Base-by-base conservation (phyloP, 163 green algal species). In the Chlamydomonas reinhardtii region DNA sequence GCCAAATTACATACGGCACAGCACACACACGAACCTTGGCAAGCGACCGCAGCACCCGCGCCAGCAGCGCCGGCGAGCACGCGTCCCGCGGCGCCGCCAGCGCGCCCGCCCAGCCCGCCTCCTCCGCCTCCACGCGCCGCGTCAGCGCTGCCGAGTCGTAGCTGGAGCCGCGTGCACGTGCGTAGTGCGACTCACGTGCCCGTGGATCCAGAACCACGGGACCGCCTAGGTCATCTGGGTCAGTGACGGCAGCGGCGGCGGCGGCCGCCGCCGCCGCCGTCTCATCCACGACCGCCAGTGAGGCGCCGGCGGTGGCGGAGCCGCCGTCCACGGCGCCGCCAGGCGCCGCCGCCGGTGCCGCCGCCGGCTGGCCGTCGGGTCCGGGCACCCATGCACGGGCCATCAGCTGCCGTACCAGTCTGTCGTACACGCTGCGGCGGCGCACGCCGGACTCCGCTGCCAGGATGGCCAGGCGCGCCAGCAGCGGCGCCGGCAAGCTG, bases 381-480 rank as follows among this genome's bases (percentile, higher is more conserved):
- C 48, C 48, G 11, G 25, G 15, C 14, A 85, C 39, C 79, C 79
- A 85, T 8, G 64, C 79, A 5, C 79, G 79, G 14, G 68, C 79
- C n/a, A 34, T 35, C 19, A 85, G 22, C 79, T 85, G 79, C 5
- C 32, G 32, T 14, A 48, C 52, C 1, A 85, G 48, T 16, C 79
- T 31, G 68, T 54, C 79, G 69, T 78, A 85, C 79, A 77, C 27
- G 0, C 2, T 11, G 4, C 12, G 9, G 12, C 34, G 24, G 32
- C 32, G 12, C 52, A 85, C 66, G 77, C 77, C 65, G 66, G 66
- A 84, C n/a, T 69, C 66, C 66, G 77, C 43, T 32, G 79, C 68
- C 20, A 78, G 52, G 9, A 27, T 24, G 29, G 79, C 22, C 48
- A 85, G 69, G 31, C 69, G 79, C 32, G 54, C 34, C 32, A 85